These are phyloP conservation scores for Arbutus unedo DNA, from an alignment of 148 eudicot species.

Conservation along the genomic window DNA sequence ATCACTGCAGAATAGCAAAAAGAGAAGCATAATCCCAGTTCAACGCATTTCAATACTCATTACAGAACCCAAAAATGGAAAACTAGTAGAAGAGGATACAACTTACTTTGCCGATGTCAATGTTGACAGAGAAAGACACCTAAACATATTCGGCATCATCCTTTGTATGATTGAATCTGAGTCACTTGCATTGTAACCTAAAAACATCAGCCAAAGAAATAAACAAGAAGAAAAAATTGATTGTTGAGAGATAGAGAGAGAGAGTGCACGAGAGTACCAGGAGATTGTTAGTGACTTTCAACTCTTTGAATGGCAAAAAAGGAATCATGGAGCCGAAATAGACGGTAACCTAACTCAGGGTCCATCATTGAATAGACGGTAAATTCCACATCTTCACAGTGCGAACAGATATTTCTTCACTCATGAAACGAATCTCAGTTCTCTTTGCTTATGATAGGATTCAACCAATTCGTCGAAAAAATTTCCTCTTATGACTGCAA, in stretches of 20 bases:
- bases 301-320: conserved; percentile 27
- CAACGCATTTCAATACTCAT: neutral
- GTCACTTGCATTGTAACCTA: conserved; percentile 57
- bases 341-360: neutral
- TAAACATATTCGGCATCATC: conserved; percentile 14
- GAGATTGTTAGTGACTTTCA: conserved; percentile 52
- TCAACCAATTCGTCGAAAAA: neutral
- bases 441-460: conserved; percentile 6
- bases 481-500: neutral
- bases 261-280: conserved; percentile 31
- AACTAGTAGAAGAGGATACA: conserved; percentile 5
- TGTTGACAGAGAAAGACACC: neutral
- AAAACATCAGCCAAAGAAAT: conserved; percentile 1
- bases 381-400: neutral
- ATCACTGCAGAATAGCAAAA: neutral
- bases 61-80: neutral
- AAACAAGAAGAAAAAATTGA: neutral
- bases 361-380: neutral
- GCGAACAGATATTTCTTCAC: conserved; percentile 3
- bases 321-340: conserved; percentile 18
- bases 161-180: conserved; percentile 40
- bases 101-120: conserved; percentile 20
- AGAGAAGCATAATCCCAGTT: neutral
- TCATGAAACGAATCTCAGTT: neutral
- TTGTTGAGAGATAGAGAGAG: neutral